Base-by-base conservation (phyloP, 495 filamentous ascomycete species). In the Wilcoxina mikolae region DNA sequence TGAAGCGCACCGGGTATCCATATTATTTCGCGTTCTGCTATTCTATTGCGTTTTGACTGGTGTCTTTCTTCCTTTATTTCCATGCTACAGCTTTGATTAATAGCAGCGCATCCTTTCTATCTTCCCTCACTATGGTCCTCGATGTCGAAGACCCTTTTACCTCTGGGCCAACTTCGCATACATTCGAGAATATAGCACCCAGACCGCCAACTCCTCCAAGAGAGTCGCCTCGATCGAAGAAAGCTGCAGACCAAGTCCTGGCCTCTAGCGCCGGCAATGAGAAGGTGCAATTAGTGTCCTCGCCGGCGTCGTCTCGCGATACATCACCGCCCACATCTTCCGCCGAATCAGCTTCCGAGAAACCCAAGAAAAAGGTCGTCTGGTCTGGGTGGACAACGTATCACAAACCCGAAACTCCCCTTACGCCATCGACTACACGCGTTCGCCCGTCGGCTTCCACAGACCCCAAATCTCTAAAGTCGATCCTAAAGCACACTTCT, bases 301-400 rank as follows among this genome's bases (percentile, higher is more conserved):
- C 57, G 11, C 61, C 52, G 23, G 48, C 60, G 38, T 66, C 71
- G 66, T 77, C 69, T 18, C 71, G 71, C 15, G 60, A 59, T 28
- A 64, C 61, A 53, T 76, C 81, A 70, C 65, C 78, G 74, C 66
- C 80, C 74, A 52, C 81, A 72, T 70, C 82, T 70, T 71, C 83
- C 71, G 65, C 78, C 67, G 75, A 80, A 57, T 72, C 76, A 69
- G 69, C 72, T 60, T 66, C 71, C 56, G 66, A 69, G 20, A 72
- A 68, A 54, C 62, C 68, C 2, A 73, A 70, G 47, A 95, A 95
- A 69, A 76, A 74, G 59, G 85, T 90, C 46, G 80, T 75, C 26
- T 89, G 84, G 69, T 86, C 83, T 12, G 78, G 78, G 56, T 78
- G 79, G 69, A 77, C 80, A 51, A 77, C 83, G 52, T 86, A 84